Conservation (phyloP, 2,329 filamentous ascomycete species). For the Fusarium ramigenum region DNA sequence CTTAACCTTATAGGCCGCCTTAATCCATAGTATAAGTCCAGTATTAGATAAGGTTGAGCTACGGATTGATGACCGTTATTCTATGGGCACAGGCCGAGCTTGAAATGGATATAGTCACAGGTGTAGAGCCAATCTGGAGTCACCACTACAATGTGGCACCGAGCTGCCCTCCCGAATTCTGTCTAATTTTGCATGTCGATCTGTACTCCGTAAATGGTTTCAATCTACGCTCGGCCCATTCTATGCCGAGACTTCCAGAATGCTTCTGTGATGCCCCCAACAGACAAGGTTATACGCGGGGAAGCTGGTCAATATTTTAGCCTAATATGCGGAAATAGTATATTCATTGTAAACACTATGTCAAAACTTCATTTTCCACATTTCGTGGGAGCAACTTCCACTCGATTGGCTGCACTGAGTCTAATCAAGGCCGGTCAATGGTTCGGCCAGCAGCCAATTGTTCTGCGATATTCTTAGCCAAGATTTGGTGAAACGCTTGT, state of each 20-base stretch:
- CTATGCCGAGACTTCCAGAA: not conserved
- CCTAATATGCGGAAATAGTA: not conserved
- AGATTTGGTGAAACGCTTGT: conserved; percentile 10
- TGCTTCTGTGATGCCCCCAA: not conserved
- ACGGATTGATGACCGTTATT: fast-evolving
- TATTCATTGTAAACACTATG: not conserved
- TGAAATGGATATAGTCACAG: too few relatives aligned
- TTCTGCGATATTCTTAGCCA: conserved; percentile 2
- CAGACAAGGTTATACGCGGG: not conserved
- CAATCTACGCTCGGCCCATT: not conserved
- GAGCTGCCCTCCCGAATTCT: fast-evolving
- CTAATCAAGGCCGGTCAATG: not conserved
- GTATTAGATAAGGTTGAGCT: too few relatives aligned
- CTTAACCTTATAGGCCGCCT: too few relatives aligned
- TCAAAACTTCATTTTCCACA: not conserved
- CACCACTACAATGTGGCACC: too few relatives aligned
- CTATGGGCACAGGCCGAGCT: fast-evolving
- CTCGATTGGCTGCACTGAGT: not conserved
- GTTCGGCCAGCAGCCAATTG: not conserved
- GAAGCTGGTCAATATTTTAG: not conserved
- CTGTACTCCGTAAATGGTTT: fast-evolving
- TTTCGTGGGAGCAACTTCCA: not conserved
- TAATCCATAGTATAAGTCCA: too few relatives aligned
- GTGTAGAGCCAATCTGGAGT: fast-evolving
- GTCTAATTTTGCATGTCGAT: not conserved